Conservation (phyloP, 768 basidiomycete genomes). For the Scleroderma bovista region DNA sequence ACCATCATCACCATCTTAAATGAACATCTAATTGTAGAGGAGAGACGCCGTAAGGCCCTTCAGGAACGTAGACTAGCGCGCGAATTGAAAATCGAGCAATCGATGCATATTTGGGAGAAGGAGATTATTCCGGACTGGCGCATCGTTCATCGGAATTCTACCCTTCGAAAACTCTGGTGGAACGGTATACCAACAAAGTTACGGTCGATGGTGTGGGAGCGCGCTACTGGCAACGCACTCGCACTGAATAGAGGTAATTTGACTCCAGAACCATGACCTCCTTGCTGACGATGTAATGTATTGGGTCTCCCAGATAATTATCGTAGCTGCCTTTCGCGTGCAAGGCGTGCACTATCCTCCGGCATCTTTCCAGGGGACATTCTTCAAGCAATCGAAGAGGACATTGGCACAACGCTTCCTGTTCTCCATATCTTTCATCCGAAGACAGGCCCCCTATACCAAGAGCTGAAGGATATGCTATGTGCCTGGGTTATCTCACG, state of each 20-base stretch:
- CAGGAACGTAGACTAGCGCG: constrained; percentile 58
- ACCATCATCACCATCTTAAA: neutral
- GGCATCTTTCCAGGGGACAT: constrained; percentile 63
- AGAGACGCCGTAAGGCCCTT: constrained; percentile 58
- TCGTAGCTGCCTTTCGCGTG: constrained; percentile 64
- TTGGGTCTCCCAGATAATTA: constrained; percentile 55
- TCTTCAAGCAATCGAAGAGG: constrained; percentile 62
- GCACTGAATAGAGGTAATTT: constrained; percentile 72
- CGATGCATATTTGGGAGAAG: constrained; percentile 69
- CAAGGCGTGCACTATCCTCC: constrained; percentile 60
- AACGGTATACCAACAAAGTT: constrained; percentile 79
- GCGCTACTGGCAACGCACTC: constrained; percentile 78
- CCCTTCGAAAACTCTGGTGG: constrained; percentile 79
- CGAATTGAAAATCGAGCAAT: constrained; percentile 66
- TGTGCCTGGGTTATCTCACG: constrained; percentile 86
- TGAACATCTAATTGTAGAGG: constrained; percentile 41
- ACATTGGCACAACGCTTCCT: constrained; percentile 70
- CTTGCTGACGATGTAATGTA: neutral
- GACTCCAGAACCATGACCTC: constrained; percentile 2
- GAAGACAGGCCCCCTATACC: constrained; percentile 71
- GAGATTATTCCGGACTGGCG: constrained; percentile 82
- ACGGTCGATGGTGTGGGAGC: constrained; percentile 77
- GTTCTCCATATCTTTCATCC: constrained; percentile 75
- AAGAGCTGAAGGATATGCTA: constrained; percentile 78
- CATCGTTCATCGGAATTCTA: constrained; percentile 58